Conservation (phyloP, 768 basidiomycete genomes). For the Clathrus columnatus region DNA sequence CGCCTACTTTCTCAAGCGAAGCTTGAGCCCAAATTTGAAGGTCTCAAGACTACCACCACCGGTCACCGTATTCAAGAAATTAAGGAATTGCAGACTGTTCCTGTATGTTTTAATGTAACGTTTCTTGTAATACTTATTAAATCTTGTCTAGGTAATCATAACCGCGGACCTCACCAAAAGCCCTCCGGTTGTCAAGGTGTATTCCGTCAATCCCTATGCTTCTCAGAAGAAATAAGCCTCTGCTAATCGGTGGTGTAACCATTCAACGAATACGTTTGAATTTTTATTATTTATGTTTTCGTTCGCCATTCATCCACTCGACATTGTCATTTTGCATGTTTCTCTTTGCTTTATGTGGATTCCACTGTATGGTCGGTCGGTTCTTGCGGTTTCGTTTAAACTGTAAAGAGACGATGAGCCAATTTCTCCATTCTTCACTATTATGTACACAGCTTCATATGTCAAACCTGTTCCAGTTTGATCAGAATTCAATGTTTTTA, state of each 20-base stretch:
- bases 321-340: neutral
- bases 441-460: neutral
- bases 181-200: slow-evolving; percentile 94
- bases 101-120: slow-evolving; percentile 44
- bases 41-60: slow-evolving; percentile 56
- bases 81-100: slow-evolving; percentile 86
- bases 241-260: neutral
- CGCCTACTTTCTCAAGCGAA: slow-evolving; percentile 69
- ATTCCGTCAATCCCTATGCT: slow-evolving; percentile 89
- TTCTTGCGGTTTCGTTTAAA: neutral
- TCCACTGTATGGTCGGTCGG: neutral
- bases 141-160: slow-evolving; percentile 65
- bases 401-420: too few species aligned
- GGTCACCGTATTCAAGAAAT: slow-evolving; percentile 98
- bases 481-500: neutral
- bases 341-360: neutral
- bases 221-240: slow-evolving; percentile 38
- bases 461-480: neutral
- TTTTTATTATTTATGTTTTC: neutral
- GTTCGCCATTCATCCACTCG: neutral
- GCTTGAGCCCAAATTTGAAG: slow-evolving; percentile 73
- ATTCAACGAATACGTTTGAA: neutral
- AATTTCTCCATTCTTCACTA: neutral
- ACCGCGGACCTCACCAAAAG: slow-evolving; percentile 94
- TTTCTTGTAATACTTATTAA: slow-evolving; percentile 9